Conservation (phyloP, 2,329 filamentous ascomycete species). For the Beauveria varroae region DNA sequence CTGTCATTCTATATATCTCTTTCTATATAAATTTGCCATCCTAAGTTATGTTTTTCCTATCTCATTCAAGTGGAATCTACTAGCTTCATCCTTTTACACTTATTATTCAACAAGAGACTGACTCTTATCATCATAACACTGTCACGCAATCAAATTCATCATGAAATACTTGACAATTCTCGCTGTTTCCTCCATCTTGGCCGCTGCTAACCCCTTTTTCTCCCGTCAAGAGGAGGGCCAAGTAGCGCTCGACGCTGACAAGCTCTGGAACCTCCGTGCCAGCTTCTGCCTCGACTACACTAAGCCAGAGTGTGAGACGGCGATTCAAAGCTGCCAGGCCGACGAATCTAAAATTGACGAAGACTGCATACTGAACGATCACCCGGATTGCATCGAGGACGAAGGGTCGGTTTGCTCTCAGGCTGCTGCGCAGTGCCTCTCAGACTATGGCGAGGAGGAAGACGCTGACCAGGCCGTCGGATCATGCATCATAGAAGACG, state of each 20-base stretch:
- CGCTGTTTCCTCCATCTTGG: background rate
- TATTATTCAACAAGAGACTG: background rate
- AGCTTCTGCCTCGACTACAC: background rate
- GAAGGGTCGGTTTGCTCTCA: background rate
- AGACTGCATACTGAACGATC: background rate
- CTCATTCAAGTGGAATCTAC: background rate
- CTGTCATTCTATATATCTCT: background rate
- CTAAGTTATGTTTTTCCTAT: background rate
- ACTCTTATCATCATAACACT: background rate
- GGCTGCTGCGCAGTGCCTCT: background rate
- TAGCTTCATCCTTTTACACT: background rate
- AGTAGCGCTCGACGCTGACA: background rate
- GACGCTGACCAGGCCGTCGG: background rate
- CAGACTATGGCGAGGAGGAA: background rate
- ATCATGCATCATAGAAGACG: background rate
- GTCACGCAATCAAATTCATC: background rate
- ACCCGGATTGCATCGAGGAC: background rate
- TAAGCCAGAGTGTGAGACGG: background rate
- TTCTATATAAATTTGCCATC: background rate
- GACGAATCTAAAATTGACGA: background rate
- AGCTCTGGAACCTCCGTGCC: background rate
- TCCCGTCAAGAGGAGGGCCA: background rate
- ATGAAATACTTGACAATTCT: background rate
- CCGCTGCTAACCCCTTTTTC: background rate
- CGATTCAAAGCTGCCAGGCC: background rate